phyloP scores from a whole-genome alignment of 192 early-diverging fungal genomes.

The Chytriomyces sp. region DNA sequence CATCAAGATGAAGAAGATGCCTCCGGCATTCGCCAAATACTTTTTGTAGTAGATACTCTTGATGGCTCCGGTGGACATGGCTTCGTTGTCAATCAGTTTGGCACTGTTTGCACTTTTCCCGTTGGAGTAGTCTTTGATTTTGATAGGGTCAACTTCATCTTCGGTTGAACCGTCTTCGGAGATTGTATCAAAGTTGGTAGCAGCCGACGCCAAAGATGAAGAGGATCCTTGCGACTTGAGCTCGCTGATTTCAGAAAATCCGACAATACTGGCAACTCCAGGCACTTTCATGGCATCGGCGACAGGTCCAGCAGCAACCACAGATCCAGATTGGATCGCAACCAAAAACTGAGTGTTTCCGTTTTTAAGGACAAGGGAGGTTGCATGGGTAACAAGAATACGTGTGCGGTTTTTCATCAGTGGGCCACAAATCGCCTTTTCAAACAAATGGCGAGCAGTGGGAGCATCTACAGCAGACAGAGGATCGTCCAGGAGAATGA shows the following conservation, averaged over 20 bases:
- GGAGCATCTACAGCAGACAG: constrained; percentile 95
- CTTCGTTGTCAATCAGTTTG: constrained; percentile 53
- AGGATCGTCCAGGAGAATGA: constrained; percentile 82
- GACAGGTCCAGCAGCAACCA: constrained; percentile 41
- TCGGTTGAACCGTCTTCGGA: constrained; percentile 28
- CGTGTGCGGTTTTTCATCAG: constrained; percentile 79
- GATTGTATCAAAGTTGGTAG: background rate
- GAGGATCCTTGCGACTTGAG: background rate
- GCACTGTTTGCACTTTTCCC: constrained; percentile 31
- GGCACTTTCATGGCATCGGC: constrained; percentile 19
- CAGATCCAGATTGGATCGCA: constrained; percentile 46
- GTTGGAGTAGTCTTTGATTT: constrained; percentile 30
- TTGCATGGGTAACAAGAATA: constrained; percentile 87
- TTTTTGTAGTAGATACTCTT: constrained; percentile 41
- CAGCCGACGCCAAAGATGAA: background rate
- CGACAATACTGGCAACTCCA: constrained; percentile 36
- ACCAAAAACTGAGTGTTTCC: constrained; percentile 45
- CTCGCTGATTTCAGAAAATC: background rate
- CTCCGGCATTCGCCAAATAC: constrained; percentile 56
- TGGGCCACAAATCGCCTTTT: constrained; percentile 70
- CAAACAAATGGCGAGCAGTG: constrained; percentile 84
- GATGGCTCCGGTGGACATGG: constrained; percentile 49
- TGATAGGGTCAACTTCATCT: constrained; percentile 22
- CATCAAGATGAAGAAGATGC: constrained; percentile 40
- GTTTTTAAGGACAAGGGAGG: constrained; percentile 47